Conservation (phyloP, 1,284 basidiomycete species). For the Puccinia polysora region DNA sequence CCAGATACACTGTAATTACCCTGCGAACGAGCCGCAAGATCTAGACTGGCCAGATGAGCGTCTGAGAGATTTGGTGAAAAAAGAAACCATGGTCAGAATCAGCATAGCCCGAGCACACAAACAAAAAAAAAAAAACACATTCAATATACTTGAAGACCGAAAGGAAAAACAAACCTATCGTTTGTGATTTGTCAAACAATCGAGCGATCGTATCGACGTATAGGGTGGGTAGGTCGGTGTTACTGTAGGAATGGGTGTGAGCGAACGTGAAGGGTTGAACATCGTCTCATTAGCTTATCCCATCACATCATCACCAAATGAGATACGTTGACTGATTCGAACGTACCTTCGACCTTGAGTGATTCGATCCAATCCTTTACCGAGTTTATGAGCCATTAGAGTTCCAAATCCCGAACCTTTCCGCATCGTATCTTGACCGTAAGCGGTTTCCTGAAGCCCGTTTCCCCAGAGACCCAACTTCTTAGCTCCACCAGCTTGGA, state of each 20-base stretch:
- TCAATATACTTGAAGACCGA: too few species aligned
- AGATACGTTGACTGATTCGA: too few species aligned
- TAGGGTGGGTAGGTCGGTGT: slow-evolving; percentile 71
- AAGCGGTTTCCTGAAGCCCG: slow-evolving; percentile 21
- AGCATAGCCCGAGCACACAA: too few species aligned
- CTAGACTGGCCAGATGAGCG: slow-evolving; percentile 74
- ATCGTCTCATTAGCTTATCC: too few species aligned
- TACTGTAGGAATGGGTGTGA: slow-evolving; percentile 9
- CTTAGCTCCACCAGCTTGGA: slow-evolving; percentile 62
- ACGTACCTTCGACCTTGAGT: slow-evolving; percentile 82
- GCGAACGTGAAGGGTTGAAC: too few species aligned
- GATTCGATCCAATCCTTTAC: slow-evolving; percentile 67
- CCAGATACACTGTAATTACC: neutral
- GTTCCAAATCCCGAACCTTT: slow-evolving; percentile 57
- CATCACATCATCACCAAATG: too few species aligned
- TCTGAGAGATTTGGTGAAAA: slow-evolving; percentile 56
- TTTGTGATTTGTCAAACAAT: slow-evolving; percentile 70
- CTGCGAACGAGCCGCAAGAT: slow-evolving; percentile 60
- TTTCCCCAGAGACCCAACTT: slow-evolving; percentile 71
- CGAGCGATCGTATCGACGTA: slow-evolving; percentile 75
- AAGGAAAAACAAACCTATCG: slow-evolving; percentile 58
- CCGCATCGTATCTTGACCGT: slow-evolving; percentile 59
- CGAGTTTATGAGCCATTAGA: slow-evolving; percentile 54
- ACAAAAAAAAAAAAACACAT: too few species aligned
- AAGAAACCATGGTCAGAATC: neutral